Evolutionary conservation across 208 protist species (phyloP), one percentile per base, ranked within the genome.

Genomic region (Leishmania tropica): DNA sequence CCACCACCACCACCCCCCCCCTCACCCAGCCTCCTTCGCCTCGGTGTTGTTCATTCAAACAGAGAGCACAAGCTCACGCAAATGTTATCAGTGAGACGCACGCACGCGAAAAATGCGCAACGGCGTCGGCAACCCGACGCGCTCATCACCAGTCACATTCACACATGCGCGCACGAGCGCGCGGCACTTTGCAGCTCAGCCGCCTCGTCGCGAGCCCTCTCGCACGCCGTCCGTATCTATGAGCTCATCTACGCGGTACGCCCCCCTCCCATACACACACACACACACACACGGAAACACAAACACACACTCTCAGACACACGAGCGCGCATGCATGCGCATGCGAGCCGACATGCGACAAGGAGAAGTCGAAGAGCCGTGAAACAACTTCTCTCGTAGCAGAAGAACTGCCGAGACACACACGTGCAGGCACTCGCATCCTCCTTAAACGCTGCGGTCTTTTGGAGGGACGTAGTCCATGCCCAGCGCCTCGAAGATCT

Each of bases 401-500:
- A 42, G 35, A 70, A 73, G 15, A 15, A 0, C 42, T n/a, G 1
- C 37, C 51, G 13, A 60, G 19, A 45, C 47, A 75, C 10, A 40
- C 47, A 56, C n/a, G 40, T 35, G n/a, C n/a, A 75, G 10, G 35
- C 19, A 73, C 24, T 10, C 13, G 68, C 68, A 73, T 15, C 42
- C n/a, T 47, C 31, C 17, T 73, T 81, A 95, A 10, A 94, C 53
- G 47, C 91, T 89, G 13, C 94, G 94, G 45, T 97, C 87, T 78
- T 90, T 83, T 5, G 94, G 94, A 8, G 83, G 56, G 35, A 97
- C 91, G 80, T 96, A 97, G 40, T 85, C 75, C 90, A 96, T 96
- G 13, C 88, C 90, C 3, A 97, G 71, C 2, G 90, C 91, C 51
- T 89, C 88, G 81, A 97, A 97, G 1, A 97, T 87, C 40, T 95